Evolutionary conservation across 805 yeast genomes (phyloP).

Genomic region (Pichia cephalocereana): DNA sequence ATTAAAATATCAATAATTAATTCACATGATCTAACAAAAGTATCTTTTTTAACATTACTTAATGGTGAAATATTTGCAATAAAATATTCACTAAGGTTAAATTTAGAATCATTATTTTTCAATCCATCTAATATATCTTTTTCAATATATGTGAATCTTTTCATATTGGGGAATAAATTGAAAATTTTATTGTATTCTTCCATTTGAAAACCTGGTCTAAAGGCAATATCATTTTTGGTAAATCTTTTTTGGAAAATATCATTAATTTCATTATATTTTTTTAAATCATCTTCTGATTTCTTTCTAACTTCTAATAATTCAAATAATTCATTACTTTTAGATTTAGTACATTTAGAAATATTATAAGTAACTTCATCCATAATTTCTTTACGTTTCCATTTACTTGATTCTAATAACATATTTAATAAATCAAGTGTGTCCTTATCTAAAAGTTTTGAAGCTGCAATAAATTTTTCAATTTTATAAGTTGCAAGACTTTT

Average conservation of each 20-base stretch:
- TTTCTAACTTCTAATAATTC: neutral
- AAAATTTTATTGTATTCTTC: neutral
- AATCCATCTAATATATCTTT: too few relatives aligned
- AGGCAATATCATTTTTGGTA: neutral
- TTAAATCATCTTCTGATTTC: neutral
- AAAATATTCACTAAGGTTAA: neutral
- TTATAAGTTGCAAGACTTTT: neutral
- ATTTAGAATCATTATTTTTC: too few relatives aligned
- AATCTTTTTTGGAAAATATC: neutral
- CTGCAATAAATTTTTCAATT: neutral
- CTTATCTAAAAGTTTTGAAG: neutral
- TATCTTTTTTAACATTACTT: neutral
- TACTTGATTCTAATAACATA: neutral
- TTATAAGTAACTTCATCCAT: too few relatives aligned
- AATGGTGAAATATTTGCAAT: neutral
- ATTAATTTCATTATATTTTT: neutral
- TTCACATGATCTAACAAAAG: slow-evolving; percentile 1
- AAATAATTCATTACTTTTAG: neutral
- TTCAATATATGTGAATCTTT: neutral
- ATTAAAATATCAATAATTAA: neutral
- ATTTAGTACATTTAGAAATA: too few relatives aligned
- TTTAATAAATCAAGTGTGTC: neutral
- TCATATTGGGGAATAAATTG: slow-evolving; percentile 1
- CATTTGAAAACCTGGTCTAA: slow-evolving; percentile 5
- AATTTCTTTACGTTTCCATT: neutral